Percentiles rank a stretch among this genome's conserved stretches.
Conservation (phyloP, 2,329 filamentous ascomycete species). For the Aquanectria penicillioides region DNA sequence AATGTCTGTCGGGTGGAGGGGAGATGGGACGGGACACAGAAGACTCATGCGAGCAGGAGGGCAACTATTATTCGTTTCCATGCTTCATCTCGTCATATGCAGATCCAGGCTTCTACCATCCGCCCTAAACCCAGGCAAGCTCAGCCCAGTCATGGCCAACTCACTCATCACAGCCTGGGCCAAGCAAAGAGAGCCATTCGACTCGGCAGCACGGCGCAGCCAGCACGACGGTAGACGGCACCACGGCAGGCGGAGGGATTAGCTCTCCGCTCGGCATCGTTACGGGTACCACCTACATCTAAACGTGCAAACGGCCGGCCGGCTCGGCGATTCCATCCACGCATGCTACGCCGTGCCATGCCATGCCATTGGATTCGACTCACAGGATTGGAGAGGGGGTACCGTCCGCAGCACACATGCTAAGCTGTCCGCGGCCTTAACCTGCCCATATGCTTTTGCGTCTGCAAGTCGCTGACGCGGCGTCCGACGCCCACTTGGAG, state of each 20-base stretch:
- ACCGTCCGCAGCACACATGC: too few species aligned
- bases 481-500: too few species aligned
- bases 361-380: too few species aligned
- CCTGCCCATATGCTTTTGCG: neutral
- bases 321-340: too few species aligned
- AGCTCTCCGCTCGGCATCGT: slow-evolving; percentile 1
- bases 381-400: too few species aligned
- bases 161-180: too few species aligned
- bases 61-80: slow-evolving; percentile 14
- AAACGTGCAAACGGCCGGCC: too few species aligned
- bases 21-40: slow-evolving; percentile 10
- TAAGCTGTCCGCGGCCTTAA: too few species aligned
- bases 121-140: slow-evolving; percentile 13
- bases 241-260: neutral
- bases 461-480: slow-evolving; percentile 10
- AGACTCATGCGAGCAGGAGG: neutral
- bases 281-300: too few species aligned
- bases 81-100: slow-evolving; percentile 14
- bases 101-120: slow-evolving; percentile 7
- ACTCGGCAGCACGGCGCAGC: neutral
- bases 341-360: too few species aligned
- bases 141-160: neutral
- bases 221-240: neutral
- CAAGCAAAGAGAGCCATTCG: neutral
- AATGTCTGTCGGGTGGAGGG: neutral